Conservation (phyloP, 441 rosid species). For the Raphanus hybrid region DNA sequence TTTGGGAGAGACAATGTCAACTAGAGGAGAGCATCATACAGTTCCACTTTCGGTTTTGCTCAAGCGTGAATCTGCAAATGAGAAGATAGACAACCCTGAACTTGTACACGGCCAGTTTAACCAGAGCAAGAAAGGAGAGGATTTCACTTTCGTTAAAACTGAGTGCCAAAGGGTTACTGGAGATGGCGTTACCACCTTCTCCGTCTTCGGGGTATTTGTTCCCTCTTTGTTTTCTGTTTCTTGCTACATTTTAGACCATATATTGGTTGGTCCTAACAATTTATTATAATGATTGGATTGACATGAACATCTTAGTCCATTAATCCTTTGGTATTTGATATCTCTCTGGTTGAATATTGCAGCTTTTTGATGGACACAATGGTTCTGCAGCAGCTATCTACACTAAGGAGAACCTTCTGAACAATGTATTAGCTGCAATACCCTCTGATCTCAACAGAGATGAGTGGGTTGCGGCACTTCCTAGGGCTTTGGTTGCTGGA, state of each 20-base stretch:
- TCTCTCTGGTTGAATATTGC: constrained; percentile 34
- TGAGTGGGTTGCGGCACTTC: constrained; percentile 93
- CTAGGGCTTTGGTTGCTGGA: constrained; percentile 97
- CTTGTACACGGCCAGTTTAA: constrained; percentile 77
- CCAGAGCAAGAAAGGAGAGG: constrained; percentile 99
- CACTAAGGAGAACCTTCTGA: constrained; percentile 90
- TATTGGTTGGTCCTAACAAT: too few species aligned
- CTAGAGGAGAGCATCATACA: constrained; percentile 76
- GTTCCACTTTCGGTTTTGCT: constrained; percentile 90
- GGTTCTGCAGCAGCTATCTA: constrained; percentile 98
- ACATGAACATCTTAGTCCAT: neutral
- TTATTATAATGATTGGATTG: constrained; percentile 73
- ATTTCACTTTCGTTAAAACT: constrained; percentile 75
- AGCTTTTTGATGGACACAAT: constrained; percentile 99
- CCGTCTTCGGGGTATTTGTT: constrained; percentile 78
- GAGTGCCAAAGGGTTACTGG: constrained; percentile 84
- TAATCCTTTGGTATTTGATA: neutral
- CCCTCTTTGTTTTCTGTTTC: constrained; percentile 7
- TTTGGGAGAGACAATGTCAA: constrained; percentile 48
- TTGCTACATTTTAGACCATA: neutral
- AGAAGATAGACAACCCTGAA: constrained; percentile 82
- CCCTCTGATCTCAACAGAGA: constrained; percentile 92
- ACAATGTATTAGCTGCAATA: constrained; percentile 78
- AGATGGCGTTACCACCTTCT: constrained; percentile 81
- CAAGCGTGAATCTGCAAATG: constrained; percentile 87